Conservation (phyloP, 108 stramenopile genomes). For the Nannochloropsis salina region DNA sequence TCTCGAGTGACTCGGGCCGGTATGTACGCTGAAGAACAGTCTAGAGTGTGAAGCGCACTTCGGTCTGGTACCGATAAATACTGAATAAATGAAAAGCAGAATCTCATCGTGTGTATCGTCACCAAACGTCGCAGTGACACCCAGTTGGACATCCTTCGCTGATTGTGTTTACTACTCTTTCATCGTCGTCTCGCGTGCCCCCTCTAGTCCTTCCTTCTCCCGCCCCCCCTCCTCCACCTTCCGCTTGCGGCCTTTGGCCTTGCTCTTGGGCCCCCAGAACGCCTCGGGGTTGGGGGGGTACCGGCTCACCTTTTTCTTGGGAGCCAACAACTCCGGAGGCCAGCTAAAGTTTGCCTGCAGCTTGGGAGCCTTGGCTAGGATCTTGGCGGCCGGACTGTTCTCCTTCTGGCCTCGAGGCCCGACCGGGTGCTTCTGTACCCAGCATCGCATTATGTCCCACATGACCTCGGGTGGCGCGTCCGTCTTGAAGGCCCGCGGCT, state of each 20-base stretch:
- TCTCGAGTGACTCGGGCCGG: no score
- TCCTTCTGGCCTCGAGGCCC: slow-evolving; percentile 58
- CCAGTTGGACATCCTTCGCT: background rate
- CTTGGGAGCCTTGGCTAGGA: slow-evolving; percentile 63
- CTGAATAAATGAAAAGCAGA: no score
- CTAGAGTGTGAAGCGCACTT: no score
- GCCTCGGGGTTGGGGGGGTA: slow-evolving; percentile 44
- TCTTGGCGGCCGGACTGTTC: slow-evolving; percentile 56
- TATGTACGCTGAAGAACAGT: no score
- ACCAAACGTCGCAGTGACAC: background rate
- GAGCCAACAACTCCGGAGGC: slow-evolving; percentile 27
- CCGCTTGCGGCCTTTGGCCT: slow-evolving; percentile 38
- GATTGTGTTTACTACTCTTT: background rate
- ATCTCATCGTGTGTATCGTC: no score
- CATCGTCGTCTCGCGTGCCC: background rate
- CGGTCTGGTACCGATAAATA: no score
- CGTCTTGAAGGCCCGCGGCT: slow-evolving; percentile 85
- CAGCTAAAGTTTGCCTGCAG: slow-evolving; percentile 40
- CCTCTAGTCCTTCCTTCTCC: background rate
- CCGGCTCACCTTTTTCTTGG: slow-evolving; percentile 34
- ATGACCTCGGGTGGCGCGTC: slow-evolving; percentile 82
- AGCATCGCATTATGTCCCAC: slow-evolving; percentile 85
- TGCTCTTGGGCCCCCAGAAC: slow-evolving; percentile 40
- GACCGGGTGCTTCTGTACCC: slow-evolving; percentile 75
- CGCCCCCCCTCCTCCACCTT: background rate